These are phyloP conservation scores for Gryganskiella cystojenkinii DNA, from an alignment of 192 early-diverging fungal species.

Conservation along the genomic window DNA sequence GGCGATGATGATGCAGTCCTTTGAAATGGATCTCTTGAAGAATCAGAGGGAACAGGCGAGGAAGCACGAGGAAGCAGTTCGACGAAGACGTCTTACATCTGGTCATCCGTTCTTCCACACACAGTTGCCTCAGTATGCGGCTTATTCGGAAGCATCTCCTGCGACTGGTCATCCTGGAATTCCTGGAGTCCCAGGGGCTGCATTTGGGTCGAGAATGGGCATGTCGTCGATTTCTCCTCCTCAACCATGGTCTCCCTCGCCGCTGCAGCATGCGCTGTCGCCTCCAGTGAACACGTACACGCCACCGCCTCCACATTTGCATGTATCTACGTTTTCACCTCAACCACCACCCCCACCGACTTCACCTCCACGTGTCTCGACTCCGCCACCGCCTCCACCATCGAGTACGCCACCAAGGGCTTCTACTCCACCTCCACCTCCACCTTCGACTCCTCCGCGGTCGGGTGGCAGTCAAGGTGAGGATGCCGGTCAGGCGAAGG, in stretches of 20 bases:
- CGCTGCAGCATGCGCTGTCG: background rate
- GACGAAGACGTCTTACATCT: background rate
- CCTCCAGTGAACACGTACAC: too few species aligned
- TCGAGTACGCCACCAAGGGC: constrained; percentile 16
- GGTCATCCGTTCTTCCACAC: background rate
- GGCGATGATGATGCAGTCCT: constrained; percentile 26
- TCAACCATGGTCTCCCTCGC: constrained; percentile 3
- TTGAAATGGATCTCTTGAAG: constrained; percentile 10
- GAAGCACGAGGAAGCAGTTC: constrained; percentile 11
- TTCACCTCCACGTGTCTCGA: background rate
- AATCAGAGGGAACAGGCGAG: constrained; percentile 5
- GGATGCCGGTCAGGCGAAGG: too few species aligned
- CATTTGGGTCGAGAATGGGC: constrained; percentile 1
- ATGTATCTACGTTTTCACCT: too few species aligned
- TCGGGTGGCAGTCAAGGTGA: too few species aligned
- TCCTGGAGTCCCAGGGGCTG: background rate
- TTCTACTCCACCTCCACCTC: constrained; percentile 11
- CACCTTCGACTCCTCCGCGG: constrained; percentile 24
- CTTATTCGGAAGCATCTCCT: background rate
- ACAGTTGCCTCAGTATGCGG: background rate
- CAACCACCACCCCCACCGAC: too few species aligned
- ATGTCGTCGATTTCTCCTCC: constrained; percentile 14
- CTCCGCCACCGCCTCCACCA: background rate
- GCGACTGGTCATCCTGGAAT: background rate
- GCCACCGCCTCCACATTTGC: constrained; percentile 10